Conservation (phyloP, 108 stramenopile genomes). For the Schizochytrium sp. region DNA sequence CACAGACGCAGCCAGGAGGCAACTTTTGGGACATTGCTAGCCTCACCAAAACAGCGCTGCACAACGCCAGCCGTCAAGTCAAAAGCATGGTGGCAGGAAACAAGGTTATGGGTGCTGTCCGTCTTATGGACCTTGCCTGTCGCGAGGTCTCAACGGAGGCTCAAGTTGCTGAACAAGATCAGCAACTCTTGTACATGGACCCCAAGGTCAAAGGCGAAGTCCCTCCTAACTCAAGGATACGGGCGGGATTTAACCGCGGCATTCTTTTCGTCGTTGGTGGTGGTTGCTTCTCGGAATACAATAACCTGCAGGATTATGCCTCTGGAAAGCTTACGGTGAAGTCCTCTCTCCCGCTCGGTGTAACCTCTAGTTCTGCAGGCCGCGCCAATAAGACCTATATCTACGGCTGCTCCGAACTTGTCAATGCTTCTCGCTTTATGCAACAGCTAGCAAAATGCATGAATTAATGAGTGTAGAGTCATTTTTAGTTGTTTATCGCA, state of each 20-base stretch:
- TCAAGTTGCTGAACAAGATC: slow-evolving; percentile 91
- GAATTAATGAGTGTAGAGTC: neutral
- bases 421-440: slow-evolving; percentile 84
- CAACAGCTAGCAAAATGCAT: slow-evolving; percentile 78
- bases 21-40: slow-evolving; percentile 47
- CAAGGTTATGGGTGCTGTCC: slow-evolving; percentile 39
- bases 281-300: slow-evolving; percentile 96
- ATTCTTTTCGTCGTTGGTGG: slow-evolving; percentile 96
- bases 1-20: neutral
- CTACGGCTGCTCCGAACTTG: slow-evolving; percentile 93
- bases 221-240: slow-evolving; percentile 77
- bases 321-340: slow-evolving; percentile 1
- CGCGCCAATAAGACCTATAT: slow-evolving; percentile 80
- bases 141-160: slow-evolving; percentile 68
- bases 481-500: too few relatives aligned
- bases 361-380: slow-evolving; percentile 70
- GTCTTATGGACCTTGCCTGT: slow-evolving; percentile 29
- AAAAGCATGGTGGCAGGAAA: slow-evolving; percentile 46
- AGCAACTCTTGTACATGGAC: slow-evolving; percentile 88
- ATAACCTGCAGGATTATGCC: slow-evolving; percentile 86
- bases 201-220: slow-evolving; percentile 91
- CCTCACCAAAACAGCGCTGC: slow-evolving; percentile 29
- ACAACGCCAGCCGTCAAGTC: slow-evolving; percentile 55
- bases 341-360: slow-evolving; percentile 69
- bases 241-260: slow-evolving; percentile 75